phyloP scores from a whole-genome alignment of 768 basidiomycete genomes.

The Leccinellum luteum region DNA sequence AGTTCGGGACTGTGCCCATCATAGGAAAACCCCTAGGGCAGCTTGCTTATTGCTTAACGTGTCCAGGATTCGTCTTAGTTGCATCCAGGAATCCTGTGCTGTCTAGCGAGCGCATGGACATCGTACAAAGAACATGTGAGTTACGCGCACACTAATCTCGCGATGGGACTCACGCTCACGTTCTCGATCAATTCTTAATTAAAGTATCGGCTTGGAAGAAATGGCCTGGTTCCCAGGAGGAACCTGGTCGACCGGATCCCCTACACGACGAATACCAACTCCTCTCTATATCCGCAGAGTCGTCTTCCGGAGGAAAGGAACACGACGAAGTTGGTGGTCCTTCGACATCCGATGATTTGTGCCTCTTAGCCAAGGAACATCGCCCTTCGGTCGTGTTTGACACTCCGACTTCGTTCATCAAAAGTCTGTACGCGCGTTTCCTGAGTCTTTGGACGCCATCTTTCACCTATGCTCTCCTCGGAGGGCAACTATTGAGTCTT shows the following conservation, averaged over 20 bases:
- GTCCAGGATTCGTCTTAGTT: not conserved
- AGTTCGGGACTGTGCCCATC: not conserved
- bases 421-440: conserved; percentile 19
- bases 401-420: conserved; percentile 18
- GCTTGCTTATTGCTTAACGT: not conserved
- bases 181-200: not conserved
- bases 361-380: not conserved
- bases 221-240: conserved; percentile 8
- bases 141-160: not conserved
- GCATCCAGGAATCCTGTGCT: not conserved
- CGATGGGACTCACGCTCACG: not conserved
- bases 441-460: conserved; percentile 29
- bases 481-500: conserved; percentile 27
- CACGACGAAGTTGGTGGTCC: conserved; percentile 1
- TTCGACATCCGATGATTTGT: not conserved
- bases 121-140: conserved; percentile 11
- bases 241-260: conserved; percentile 10
- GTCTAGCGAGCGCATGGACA: not conserved
- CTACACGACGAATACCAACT: conserved; percentile 24
- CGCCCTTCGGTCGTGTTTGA: conserved; percentile 19
- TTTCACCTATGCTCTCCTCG: conserved; percentile 26
- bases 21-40: not conserved
- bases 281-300: conserved; percentile 7
- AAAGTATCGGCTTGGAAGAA: conserved; percentile 18
- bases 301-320: conserved; percentile 7